A percentile compares a stretch with the other conserved stretches of the same genome.
phyloP scores from a whole-genome alignment of 768 basidiomycete species.

The Kwoniella mangroviensis region DNA sequence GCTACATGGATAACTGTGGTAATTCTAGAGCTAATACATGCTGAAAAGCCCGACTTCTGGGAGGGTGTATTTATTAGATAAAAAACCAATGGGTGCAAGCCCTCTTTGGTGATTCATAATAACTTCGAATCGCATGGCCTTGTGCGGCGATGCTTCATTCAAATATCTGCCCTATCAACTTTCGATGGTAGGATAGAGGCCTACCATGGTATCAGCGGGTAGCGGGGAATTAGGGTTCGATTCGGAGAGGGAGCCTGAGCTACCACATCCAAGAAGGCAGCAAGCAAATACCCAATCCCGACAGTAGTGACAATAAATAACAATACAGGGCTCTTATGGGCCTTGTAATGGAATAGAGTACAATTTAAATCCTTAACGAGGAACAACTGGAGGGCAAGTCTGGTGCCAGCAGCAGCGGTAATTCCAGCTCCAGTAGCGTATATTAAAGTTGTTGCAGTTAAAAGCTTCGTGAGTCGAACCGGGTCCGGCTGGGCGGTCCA shows the following conservation, averaged over 20 bases:
- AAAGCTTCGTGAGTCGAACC: too few relatives aligned
- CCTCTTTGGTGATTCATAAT: conserved; percentile 72
- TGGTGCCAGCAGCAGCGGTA: too few relatives aligned
- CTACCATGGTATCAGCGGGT: conserved; percentile 79
- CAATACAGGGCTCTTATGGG: conserved; percentile 61
- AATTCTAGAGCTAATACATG: conserved; percentile 79
- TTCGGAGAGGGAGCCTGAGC: too few relatives aligned
- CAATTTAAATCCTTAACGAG: too few relatives aligned
- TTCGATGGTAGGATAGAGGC: conserved; percentile 75
- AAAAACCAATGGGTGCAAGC: conserved; percentile 64
- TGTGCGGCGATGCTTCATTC: conserved; percentile 73
- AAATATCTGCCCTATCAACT: conserved; percentile 77
- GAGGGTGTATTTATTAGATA: conserved; percentile 75
- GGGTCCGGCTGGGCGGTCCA: conserved; percentile 66
- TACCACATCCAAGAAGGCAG: not conserved
- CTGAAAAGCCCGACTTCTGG: conserved; percentile 69
- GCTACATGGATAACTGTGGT: conserved; percentile 80
- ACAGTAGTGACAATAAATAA: conserved; percentile 61
- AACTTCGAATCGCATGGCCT: conserved; percentile 75
- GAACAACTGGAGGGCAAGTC: too few relatives aligned
- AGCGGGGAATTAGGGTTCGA: conserved; percentile 63
- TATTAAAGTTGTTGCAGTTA: too few relatives aligned
- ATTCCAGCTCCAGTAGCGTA: too few relatives aligned
- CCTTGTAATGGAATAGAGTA: conserved; percentile 16
- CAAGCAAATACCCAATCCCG: conserved; percentile 37